phyloP scores from a whole-genome alignment of 768 basidiomycete species.

The Podaxis sp. region DNA sequence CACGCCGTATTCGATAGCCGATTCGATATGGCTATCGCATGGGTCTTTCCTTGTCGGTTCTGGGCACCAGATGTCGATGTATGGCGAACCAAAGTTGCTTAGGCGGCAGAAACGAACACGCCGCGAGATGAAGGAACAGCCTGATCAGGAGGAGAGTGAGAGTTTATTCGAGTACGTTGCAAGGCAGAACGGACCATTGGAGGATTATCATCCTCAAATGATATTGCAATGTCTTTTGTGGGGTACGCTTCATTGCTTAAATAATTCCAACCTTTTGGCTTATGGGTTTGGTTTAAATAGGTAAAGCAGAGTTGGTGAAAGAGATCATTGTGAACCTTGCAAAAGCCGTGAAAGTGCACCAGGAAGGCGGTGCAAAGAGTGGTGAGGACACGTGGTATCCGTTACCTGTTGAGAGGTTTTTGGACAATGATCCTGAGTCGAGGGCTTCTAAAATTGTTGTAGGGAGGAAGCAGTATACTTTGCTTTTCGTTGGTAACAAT shows the following conservation, averaged over 20 bases:
- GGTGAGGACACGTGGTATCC: slow-evolving; percentile 35
- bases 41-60: slow-evolving; percentile 80
- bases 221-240: slow-evolving; percentile 87
- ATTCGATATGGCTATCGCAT: slow-evolving; percentile 88
- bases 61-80: slow-evolving; percentile 81
- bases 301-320: slow-evolving; percentile 83
- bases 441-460: slow-evolving; percentile 12
- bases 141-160: slow-evolving; percentile 36
- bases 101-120: slow-evolving; percentile 2
- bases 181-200: slow-evolving; percentile 77
- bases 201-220: slow-evolving; percentile 93
- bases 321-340: slow-evolving; percentile 70
- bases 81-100: slow-evolving; percentile 40
- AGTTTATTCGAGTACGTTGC: slow-evolving; percentile 83
- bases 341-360: slow-evolving; percentile 27
- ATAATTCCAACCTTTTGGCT: background rate
- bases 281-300: slow-evolving; percentile 31
- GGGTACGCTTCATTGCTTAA: slow-evolving; percentile 47
- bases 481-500: slow-evolving; percentile 48
- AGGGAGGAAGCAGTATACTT: slow-evolving; percentile 39
- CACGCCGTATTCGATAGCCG: slow-evolving; percentile 73
- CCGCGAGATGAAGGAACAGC: slow-evolving; percentile 4
- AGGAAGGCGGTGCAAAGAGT: slow-evolving; percentile 11
- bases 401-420: slow-evolving; percentile 55
- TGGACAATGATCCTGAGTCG: slow-evolving; percentile 30